Evolutionary conservation across 176 grass and related monocot species (phyloP), one percentile per base, ranked within the genome.

Genomic region (Typha latifolia): DNA sequence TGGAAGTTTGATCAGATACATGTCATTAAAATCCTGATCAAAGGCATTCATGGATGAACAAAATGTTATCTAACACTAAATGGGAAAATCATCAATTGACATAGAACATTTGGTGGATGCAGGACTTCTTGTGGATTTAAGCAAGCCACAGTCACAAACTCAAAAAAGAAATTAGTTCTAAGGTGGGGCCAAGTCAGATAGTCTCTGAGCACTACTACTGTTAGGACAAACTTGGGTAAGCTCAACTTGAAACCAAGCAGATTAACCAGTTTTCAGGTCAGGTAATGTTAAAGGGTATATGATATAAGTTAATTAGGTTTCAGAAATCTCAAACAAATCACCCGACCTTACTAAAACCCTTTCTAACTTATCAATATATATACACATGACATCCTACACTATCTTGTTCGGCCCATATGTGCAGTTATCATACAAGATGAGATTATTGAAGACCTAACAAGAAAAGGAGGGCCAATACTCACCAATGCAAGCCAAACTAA

Each of bases 41-140:
- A 4, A 37, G 34, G 34, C 2, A 37, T 37, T 18, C 19, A n/a
- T 56, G 19, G 52, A 10, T 57, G 15, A 11, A 57, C n/a, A 16
- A 57, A 57, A 57, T 57, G 52, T 57, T 57, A 20, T 57, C 52
- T 18, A 57, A 57, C 52, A 18, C 52, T 57, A 20, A 57, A 57
- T 21, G 13, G 52, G 9, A 57, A 57, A 57, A 57, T 18, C 52
- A 15, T 57, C 19, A 15, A 57, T 16, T 57, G 16, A 57, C 52
- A 57, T 57, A 57, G 19, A 20, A n/a, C n/a, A n/a, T n/a, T n/a
- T n/a, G n/a, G n/a, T n/a, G n/a, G n/a, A n/a, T n/a, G n/a, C n/a
- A n/a, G n/a, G n/a, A n/a, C n/a, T n/a, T n/a, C n/a, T n/a, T n/a
- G n/a, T n/a, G n/a, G n/a, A n/a, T n/a, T n/a, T n/a, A n/a, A n/a